A percentile compares a stretch with the other conserved stretches of the same genome.
phyloP scores from a whole-genome alignment of 2,329 filamentous ascomycete genomes.

The Aphanoascus verrucosus region DNA sequence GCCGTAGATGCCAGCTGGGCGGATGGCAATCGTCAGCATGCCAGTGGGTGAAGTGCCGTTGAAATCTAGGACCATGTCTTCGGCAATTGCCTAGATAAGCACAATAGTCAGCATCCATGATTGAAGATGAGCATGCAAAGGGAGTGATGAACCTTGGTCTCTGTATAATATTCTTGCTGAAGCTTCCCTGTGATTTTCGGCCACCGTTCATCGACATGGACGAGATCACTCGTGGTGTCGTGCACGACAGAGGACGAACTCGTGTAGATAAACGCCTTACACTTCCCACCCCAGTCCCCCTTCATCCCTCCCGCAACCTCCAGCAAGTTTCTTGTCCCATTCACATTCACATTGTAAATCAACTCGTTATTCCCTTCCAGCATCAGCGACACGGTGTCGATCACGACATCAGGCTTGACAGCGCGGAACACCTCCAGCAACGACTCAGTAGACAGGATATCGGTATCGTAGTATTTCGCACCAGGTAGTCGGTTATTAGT shows the following conservation, averaged over 20 bases:
- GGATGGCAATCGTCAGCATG: slow-evolving; percentile 69
- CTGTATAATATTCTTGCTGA: slow-evolving; percentile 74
- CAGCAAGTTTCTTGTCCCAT: slow-evolving; percentile 64
- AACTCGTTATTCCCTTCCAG: slow-evolving; percentile 46
- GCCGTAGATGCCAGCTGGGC: slow-evolving; percentile 82
- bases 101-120: slow-evolving; percentile 1
- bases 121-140: not conserved
- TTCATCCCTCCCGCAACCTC: slow-evolving; percentile 58
- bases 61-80: slow-evolving; percentile 66
- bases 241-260: slow-evolving; percentile 78
- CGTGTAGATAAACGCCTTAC: slow-evolving; percentile 76
- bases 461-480: slow-evolving; percentile 61
- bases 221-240: slow-evolving; percentile 67
- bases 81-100: slow-evolving; percentile 55
- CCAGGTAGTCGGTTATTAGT: slow-evolving; percentile 54
- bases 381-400: slow-evolving; percentile 75
- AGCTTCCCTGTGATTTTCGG: slow-evolving; percentile 61
- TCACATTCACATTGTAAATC: slow-evolving; percentile 75
- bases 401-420: slow-evolving; percentile 66
- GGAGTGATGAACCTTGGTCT: slow-evolving; percentile 59
- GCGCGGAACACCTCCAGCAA: slow-evolving; percentile 54
- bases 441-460: slow-evolving; percentile 58
- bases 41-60: slow-evolving; percentile 50
- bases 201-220: slow-evolving; percentile 76
- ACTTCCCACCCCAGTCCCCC: slow-evolving; percentile 48